Base-by-base conservation (phyloP, 495 filamentous ascomycete species). In the Tuber borchii region DNA sequence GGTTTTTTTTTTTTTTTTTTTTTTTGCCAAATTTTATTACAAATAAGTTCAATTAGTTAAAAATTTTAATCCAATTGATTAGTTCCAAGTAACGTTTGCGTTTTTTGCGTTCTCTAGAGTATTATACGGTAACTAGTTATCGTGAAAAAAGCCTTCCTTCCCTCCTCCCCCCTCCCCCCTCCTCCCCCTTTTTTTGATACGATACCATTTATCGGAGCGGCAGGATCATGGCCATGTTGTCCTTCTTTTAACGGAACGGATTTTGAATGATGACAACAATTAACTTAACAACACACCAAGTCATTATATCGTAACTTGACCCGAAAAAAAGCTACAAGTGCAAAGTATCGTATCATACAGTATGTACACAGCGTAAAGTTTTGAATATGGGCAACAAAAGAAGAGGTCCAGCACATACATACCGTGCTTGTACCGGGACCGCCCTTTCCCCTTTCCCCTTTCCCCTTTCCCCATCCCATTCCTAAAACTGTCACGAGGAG, bases 281-380 rank as follows among this genome's bases (percentile, higher is more conserved):
- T 61, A 61, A 61, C 51, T n/a, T n/a, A n/a, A n/a, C n/a, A 65
- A 65, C 56, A 4, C 56, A 65, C n/a, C 56, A 65, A 17, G 26
- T 65, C 56, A 65, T 31, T 2, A 34, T 26, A n/a, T n/a, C 5
- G 2, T 34, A 34, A 65, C 56, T 65, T 34, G 56, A 65, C 56
- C 56, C 56, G 56, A 34, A 65, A 51, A 65, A 65, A n/a, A n/a
- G 56, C 26, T 65, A 65, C n/a, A 16, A 65, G 56, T 34, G 56
- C 56, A 65, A 34, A 65, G 56, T 7, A 34, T 12, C 2, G 48
- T 56, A 56, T n/a, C n/a, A n/a, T n/a, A n/a, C 22, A 56, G 22
- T 48, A 48, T 10, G 20, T n/a, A 10, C 48, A 61, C 14, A 65
- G 12, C 26, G 56, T 17, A 17, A 65, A 65, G 56, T 65, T 65